phyloP scores from a whole-genome alignment of 139 green algal genomes.

The Ettlia oleoabundans region DNA sequence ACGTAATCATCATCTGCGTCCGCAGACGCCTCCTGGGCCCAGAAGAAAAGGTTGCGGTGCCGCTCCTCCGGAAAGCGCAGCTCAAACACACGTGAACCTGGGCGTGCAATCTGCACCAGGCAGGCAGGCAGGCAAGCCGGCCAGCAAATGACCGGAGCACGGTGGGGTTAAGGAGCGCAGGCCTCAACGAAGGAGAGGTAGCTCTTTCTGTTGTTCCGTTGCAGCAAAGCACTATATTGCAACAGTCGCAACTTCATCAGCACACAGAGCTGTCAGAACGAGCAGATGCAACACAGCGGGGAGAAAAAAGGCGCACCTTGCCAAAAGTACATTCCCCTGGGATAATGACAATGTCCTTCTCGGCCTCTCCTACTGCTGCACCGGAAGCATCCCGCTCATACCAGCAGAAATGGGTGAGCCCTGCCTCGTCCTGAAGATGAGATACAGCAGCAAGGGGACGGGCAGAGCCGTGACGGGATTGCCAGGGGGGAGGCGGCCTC shows the following conservation, averaged over 20 bases:
- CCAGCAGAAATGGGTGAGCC: conserved; percentile 63
- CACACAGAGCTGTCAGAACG: background rate
- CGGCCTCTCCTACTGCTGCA: conserved; percentile 14
- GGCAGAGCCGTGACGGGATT: too few species aligned
- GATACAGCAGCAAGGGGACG: too few species aligned
- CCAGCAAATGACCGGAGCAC: too few species aligned
- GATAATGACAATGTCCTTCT: conserved; percentile 65
- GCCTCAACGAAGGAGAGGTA: background rate
- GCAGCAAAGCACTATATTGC: too few species aligned
- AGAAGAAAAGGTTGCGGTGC: conserved; percentile 68
- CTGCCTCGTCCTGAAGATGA: conserved; percentile 46
- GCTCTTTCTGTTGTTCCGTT: too few species aligned
- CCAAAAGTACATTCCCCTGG: conserved; percentile 62
- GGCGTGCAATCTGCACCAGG: conserved; percentile 28
- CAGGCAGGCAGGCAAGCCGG: too few species aligned
- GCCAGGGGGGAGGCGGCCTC: too few species aligned
- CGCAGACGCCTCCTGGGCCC: conserved; percentile 47
- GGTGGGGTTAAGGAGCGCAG: background rate
- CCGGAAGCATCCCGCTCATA: conserved; percentile 41
- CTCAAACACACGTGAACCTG: conserved; percentile 55
- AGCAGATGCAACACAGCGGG: background rate
- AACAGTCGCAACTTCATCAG: too few species aligned
- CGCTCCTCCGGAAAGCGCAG: conserved; percentile 59
- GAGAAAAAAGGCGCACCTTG: conserved; percentile 35
- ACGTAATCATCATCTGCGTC: conserved; percentile 14